Evolutionary conservation across 2,329 filamentous ascomycete species (phyloP), one percentile per base, ranked within the genome.

Genomic region (Sporothrix luriei): DNA sequence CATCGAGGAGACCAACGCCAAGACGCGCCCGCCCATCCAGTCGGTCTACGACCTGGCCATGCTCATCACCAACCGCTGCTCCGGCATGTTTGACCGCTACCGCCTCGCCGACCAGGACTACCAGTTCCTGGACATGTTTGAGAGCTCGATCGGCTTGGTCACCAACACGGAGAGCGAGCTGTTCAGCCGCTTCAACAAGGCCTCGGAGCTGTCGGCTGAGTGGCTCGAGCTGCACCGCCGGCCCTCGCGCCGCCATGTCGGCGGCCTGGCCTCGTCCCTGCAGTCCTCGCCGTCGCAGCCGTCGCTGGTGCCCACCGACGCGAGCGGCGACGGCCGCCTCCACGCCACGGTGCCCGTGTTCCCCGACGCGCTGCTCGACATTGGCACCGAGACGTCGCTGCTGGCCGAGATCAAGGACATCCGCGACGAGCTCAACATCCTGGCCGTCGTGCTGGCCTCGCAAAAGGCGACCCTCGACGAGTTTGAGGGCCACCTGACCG

Each of bases 71-170:
- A 82, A 83, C 70, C 81, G 87, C 54, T 87, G 88, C 76, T 85
- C 82, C 9, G 87, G 85, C 4, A 82, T 86, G 46, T 90, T 89
- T 73, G 87, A 89, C 73, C 82, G 86, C 7, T 84, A 87, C 71
- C 82, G 83, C 3, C 79, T 85, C 64, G 84, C 83, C 26, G 84
- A 88, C 72, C 86, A 88, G 69, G 82, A 87, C 40, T 88, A 86
- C 65, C 86, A 88, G 71, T 90, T 90, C 67, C 75, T 90, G 0
- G 88, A 90, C 72, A 90, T 90, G 85, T 90, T 91, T 71, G 87
- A 90, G 73, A 83, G 82, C 16, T 87, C 84, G 1, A 89, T 90
- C 54, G 88, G 88, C 13, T 78, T 77, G 1, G 78, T 83, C 2
- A 85, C 83, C 26, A 83, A 82, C 75, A 81, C 78, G 51, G 86